Base-by-base conservation (phyloP, 148 eudicot species). In the Nepenthes mirabilis region DNA sequence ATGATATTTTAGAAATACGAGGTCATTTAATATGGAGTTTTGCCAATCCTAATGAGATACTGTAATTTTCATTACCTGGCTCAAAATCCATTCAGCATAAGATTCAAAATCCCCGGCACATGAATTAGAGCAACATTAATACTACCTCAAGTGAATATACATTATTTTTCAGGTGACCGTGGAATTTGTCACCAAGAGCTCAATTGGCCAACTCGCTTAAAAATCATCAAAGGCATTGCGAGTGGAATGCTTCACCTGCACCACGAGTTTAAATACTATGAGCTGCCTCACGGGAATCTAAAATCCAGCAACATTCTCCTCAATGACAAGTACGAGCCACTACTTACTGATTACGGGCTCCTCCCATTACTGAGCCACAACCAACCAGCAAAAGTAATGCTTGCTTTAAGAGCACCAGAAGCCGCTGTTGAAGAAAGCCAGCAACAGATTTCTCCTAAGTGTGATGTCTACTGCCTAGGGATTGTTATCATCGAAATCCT, bases 401-500 rank as follows among this genome's bases (percentile, higher is more conserved):
- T 76, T 23, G 82, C 95, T 37, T 87, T 51, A n/a, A 87, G 81
- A 64, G 61, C 84, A 14, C 97, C 97, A 0, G 97, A 91, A 60
- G 83, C 80, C 33, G 57, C 57, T 2, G 57, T 34, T 55, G 45
- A 4, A 74, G 70, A 79, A 32, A 58, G 66, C 60, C 84, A 78
- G 23, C 82, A 76, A 60, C 34, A 14, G 4, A 55, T 85, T 2
- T 67, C 90, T 37, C 83, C 80, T 0, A 83, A 66, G 45, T 40
- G 79, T 36, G 97, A 91, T 43, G 90, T 91, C 40, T 91, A 72
- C 50, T 85, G 95, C 57, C 77, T 91, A 1, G 97, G 97, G 2
- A 75, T 91, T 11, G 64, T 91, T 62, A 79, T 91, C 59, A 81
- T 91, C 0, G 97, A 91, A 61, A 33, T 87, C 34, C 61, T 91